Conservation (phyloP, 176 grass and related monocot genomes). For the Triticum turgidum region DNA sequence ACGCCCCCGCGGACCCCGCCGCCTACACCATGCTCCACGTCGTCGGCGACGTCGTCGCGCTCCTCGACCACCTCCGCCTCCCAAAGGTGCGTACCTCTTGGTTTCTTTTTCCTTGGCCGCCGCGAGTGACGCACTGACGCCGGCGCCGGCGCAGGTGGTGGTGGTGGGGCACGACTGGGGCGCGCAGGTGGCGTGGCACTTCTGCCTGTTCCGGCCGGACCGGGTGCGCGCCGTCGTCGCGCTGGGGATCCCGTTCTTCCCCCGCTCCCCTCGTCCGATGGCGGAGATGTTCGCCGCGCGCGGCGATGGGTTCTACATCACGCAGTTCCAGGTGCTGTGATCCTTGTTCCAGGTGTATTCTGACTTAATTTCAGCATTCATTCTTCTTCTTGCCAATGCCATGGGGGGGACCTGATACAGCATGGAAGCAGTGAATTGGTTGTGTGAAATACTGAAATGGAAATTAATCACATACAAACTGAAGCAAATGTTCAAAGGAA, state of each 20-base stretch:
- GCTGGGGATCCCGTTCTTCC: constrained; percentile 42
- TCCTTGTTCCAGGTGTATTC: background rate
- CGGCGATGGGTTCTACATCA: constrained; percentile 62
- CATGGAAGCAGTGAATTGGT: background rate
- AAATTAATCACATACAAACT: background rate
- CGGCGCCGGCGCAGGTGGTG: constrained; percentile 40
- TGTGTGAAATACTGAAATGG: background rate
- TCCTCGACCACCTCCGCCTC: constrained; percentile 44
- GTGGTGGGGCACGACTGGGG: constrained; percentile 67
- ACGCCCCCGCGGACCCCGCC: constrained; percentile 25
- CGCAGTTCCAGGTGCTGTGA: constrained; percentile 56
- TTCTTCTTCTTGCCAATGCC: background rate
- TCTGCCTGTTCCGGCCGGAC: constrained; percentile 68
- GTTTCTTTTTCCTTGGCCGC: background rate
- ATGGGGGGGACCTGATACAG: background rate
- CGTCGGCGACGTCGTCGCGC: constrained; percentile 45
- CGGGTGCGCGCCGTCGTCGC: constrained; percentile 42
- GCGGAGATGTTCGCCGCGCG: constrained; percentile 1
- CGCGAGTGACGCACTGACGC: background rate
- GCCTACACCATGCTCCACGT: constrained; percentile 46
- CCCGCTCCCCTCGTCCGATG: background rate
- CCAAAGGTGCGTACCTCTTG: constrained; percentile 21
- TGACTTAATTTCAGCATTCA: background rate
- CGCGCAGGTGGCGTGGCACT: constrained; percentile 51
- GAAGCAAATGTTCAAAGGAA: background rate